Conservation (phyloP, 306 rosid genomes). For the Phaseolus lunatus region DNA sequence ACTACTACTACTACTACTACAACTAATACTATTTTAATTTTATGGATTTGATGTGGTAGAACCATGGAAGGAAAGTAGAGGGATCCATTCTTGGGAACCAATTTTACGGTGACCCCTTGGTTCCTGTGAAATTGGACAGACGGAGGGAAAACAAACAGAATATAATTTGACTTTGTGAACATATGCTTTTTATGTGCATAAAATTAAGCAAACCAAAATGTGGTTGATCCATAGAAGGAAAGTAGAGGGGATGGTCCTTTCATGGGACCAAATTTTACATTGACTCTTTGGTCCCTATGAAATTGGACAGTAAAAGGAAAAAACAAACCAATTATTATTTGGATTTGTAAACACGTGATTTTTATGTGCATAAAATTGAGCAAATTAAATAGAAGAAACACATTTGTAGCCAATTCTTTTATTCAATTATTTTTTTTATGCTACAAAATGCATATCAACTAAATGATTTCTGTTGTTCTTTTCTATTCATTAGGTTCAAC, state of each 20-base stretch:
- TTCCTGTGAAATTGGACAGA: background rate
- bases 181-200: background rate
- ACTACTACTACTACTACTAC: background rate
- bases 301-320: background rate
- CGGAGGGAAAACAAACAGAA: background rate
- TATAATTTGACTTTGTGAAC: background rate
- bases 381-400: background rate
- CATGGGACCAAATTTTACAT: background rate
- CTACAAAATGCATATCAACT: background rate
- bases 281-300: background rate
- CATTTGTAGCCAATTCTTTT: background rate
- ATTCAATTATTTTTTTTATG: conserved; percentile 3
- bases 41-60: conserved; percentile 4
- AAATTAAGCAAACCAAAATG: background rate
- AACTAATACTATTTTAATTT: background rate
- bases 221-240: too few relatives aligned
- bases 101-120: background rate
- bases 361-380: background rate
- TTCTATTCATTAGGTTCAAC: background rate
- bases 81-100: background rate
- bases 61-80: background rate
- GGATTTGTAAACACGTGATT: background rate
- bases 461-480: conserved; percentile 21
- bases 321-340: background rate
- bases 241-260: background rate